These are phyloP conservation scores for Pholiota adiposa DNA, from an alignment of 1,284 basidiomycete genomes.

Conservation along the genomic window DNA sequence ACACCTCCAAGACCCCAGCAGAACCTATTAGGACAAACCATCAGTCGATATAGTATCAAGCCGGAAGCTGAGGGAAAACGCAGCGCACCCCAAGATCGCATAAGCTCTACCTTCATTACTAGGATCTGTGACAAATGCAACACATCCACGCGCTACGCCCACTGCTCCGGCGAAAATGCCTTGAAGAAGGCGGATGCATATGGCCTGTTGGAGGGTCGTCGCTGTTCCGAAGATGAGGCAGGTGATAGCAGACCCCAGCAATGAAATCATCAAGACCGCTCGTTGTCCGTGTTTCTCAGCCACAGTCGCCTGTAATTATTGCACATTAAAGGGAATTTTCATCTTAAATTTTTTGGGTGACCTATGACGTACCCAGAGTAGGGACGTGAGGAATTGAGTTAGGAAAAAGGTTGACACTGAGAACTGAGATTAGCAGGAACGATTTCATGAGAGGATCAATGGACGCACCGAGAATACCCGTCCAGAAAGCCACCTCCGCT, in stretches of 20 bases:
- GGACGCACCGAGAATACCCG: constrained; percentile 73
- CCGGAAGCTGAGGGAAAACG: constrained; percentile 3
- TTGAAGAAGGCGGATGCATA: constrained; percentile 89
- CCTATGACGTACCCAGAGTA: constrained; percentile 73
- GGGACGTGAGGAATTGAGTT: constrained; percentile 90
- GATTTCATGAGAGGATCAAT: constrained; percentile 2
- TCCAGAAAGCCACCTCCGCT: constrained; percentile 83
- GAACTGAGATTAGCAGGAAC: constrained; percentile 11
- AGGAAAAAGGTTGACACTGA: constrained; percentile 81
- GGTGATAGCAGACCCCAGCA: constrained; percentile 83
- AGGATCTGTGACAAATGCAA: constrained; percentile 86
- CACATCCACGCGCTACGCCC: constrained; percentile 89
- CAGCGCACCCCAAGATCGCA: constrained; percentile 83
- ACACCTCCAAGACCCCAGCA: constrained; percentile 98
- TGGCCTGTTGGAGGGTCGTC: constrained; percentile 80
- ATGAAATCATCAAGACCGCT: constrained; percentile 83
- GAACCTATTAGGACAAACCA: constrained; percentile 52
- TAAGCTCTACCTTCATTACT: constrained; percentile 95
- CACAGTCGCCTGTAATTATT: constrained; percentile 75
- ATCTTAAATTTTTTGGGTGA: too few relatives aligned
- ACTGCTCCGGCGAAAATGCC: constrained; percentile 96
- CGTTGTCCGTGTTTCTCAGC: constrained; percentile 92
- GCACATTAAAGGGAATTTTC: constrained; percentile 8
- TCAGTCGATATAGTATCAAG: constrained; percentile 5
- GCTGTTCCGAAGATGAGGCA: constrained; percentile 88